phyloP scores from a whole-genome alignment of 805 yeast species.

The Zygosaccharomyces kombuchaensis region DNA sequence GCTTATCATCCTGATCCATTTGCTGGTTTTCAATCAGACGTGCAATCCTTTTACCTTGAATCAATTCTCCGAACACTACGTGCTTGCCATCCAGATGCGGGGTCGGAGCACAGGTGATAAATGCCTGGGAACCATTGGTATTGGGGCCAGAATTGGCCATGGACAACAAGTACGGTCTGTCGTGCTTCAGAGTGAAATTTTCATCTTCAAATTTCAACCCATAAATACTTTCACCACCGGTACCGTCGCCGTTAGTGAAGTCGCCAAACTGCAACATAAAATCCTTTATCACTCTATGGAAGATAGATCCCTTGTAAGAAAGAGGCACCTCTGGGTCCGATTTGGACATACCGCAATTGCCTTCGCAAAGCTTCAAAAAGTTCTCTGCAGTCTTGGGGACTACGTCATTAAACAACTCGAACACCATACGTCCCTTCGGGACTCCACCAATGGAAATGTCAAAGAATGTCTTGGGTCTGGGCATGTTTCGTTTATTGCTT shows the following conservation, averaged over 20 bases:
- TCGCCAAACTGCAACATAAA: constrained; percentile 97
- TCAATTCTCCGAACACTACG: constrained; percentile 90
- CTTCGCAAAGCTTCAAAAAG: constrained; percentile 84
- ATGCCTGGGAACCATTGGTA: constrained; percentile 95
- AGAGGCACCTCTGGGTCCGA: constrained; percentile 46
- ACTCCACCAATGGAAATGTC: constrained; percentile 73
- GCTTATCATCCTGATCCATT: constrained; percentile 65
- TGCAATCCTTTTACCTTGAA: constrained; percentile 75
- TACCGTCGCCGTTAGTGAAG: constrained; percentile 67
- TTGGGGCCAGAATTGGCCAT: constrained; percentile 98
- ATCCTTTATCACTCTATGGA: constrained; percentile 85
- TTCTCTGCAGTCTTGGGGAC: constrained; percentile 90
- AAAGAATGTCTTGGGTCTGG: constrained; percentile 58
- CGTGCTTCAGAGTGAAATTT: constrained; percentile 71
- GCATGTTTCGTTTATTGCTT: constrained; percentile 7
- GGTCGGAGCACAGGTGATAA: constrained; percentile 86
- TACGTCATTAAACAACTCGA: constrained; percentile 66
- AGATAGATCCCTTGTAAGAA: constrained; percentile 75
- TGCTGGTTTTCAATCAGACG: constrained; percentile 69
- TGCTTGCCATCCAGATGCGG: constrained; percentile 96
- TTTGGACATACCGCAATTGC: constrained; percentile 55
- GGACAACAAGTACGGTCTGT: constrained; percentile 79
- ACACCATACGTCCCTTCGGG: constrained; percentile 68
- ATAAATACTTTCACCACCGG: constrained; percentile 80
- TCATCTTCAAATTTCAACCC: constrained; percentile 91